Conservation (phyloP, 2,329 filamentous ascomycete genomes). For the Cytospora paraplurivora region DNA sequence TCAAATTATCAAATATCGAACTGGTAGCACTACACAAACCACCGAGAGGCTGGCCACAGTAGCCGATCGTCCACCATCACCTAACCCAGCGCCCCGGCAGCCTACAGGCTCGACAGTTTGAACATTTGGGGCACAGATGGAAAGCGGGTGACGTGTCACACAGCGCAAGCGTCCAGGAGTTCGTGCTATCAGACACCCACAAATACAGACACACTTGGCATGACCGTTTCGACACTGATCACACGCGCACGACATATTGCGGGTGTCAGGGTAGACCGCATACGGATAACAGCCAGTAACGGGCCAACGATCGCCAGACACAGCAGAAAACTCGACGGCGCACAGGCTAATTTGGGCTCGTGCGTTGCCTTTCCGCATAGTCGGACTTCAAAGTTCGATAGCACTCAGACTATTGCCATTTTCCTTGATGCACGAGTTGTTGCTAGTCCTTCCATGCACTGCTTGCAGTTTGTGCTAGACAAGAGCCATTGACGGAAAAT, state of each 20-base stretch:
- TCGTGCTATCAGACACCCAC: not conserved
- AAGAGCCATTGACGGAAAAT: not conserved
- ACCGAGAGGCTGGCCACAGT: no score
- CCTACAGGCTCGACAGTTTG: not conserved
- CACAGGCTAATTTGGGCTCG: not conserved
- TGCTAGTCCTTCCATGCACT: not conserved
- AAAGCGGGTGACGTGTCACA: not conserved
- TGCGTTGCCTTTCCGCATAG: not conserved
- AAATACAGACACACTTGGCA: not conserved
- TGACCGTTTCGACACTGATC: not conserved
- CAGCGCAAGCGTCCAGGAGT: not conserved
- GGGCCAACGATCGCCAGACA: not conserved
- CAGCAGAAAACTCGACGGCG: not conserved
- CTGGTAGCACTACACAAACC: no score
- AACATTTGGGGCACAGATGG: not conserved
- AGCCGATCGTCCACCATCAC: not conserved
- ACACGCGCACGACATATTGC: not conserved
- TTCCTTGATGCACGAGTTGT: not conserved
- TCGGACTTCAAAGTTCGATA: not conserved
- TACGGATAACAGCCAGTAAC: conserved; percentile 2
- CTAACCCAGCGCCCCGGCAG: not conserved
- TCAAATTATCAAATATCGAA: no score
- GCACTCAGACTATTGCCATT: not conserved
- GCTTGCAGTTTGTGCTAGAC: not conserved
- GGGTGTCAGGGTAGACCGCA: not conserved